phyloP scores from a whole-genome alignment of 352 stramenopile genomes.

The Pythium chondricola region DNA sequence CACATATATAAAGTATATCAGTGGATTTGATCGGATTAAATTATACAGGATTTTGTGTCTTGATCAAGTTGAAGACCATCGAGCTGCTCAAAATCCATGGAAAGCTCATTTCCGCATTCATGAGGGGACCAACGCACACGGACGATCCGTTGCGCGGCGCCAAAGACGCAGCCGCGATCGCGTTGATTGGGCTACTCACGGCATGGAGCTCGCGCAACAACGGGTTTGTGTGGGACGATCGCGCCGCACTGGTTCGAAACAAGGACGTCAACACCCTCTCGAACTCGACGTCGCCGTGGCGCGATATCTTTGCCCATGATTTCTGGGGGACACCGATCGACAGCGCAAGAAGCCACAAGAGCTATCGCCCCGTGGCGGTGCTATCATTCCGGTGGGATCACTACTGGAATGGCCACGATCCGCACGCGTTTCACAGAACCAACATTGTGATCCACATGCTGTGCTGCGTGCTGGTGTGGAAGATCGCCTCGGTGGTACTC shows the following conservation, averaged over 20 bases:
- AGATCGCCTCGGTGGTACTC: conserved; percentile 32
- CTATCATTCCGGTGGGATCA: conserved; percentile 71
- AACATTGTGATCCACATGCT: conserved; percentile 71
- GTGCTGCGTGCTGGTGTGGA: conserved; percentile 54
- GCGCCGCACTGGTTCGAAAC: conserved; percentile 71
- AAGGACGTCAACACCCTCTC: conserved; percentile 40
- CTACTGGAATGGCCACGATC: conserved; percentile 31
- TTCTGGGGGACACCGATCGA: conserved; percentile 83
- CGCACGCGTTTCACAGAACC: conserved; percentile 56
- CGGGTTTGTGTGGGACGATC: conserved; percentile 89
- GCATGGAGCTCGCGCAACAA: conserved; percentile 48
- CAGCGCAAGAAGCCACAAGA: conserved; percentile 73
- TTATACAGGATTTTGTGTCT: no score
- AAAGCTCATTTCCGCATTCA: no score
- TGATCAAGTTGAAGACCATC: no score
- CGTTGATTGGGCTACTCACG: no score
- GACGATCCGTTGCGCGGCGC: no score
- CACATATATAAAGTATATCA: no score
- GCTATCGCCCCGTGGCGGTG: conserved; percentile 79
- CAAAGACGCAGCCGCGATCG: no score
- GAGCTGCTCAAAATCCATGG: no score
- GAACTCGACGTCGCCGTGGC: conserved; percentile 19
- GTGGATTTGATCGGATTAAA: no score
- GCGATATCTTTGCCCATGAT: conserved; percentile 66
- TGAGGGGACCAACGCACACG: no score